Conservation (phyloP, 495 filamentous ascomycete genomes). For the Podospora comata region DNA sequence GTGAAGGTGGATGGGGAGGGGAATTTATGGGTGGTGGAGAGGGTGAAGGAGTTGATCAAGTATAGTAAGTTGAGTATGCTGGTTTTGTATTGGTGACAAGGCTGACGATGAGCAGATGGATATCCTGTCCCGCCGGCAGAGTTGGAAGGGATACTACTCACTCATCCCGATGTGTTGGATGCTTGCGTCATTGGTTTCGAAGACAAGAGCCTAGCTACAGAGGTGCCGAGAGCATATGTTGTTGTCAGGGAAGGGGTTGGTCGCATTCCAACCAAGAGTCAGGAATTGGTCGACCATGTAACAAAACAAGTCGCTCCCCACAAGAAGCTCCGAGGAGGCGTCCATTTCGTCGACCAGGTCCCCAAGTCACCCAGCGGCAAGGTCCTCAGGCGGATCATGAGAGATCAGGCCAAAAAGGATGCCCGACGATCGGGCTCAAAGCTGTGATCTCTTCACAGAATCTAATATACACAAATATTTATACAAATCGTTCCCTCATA, state of each 20-base stretch:
- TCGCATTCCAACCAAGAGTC: conserved; percentile 50
- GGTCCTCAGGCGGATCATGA: conserved; percentile 71
- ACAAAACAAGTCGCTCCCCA: conserved; percentile 50
- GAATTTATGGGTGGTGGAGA: conserved; percentile 64
- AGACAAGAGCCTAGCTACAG: conserved; percentile 64
- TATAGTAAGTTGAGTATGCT: conserved; percentile 48
- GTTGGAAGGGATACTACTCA: conserved; percentile 72
- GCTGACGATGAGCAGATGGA: conserved; percentile 62
- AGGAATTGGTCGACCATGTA: conserved; percentile 63
- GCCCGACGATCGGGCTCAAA: conserved; percentile 34
- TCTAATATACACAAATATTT: not conserved
- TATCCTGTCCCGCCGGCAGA: conserved; percentile 89
- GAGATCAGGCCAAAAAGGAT: conserved; percentile 40
- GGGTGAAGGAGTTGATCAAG: conserved; percentile 90
- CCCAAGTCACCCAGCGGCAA: conserved; percentile 87
- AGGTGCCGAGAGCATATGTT: conserved; percentile 81
- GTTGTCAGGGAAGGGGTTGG: conserved; percentile 57
- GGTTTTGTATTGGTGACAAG: conserved; percentile 53
- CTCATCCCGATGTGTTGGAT: conserved; percentile 72
- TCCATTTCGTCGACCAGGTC: conserved; percentile 75
- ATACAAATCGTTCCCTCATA: conserved; percentile 1
- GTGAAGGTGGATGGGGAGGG: conserved; percentile 57
- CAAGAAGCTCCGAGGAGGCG: conserved; percentile 78
- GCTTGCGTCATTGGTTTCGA: conserved; percentile 83
- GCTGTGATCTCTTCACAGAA: conserved; percentile 21